Evolutionary conservation across 805 yeast species (phyloP).

Genomic region (Hanseniaspora mollemarum): DNA sequence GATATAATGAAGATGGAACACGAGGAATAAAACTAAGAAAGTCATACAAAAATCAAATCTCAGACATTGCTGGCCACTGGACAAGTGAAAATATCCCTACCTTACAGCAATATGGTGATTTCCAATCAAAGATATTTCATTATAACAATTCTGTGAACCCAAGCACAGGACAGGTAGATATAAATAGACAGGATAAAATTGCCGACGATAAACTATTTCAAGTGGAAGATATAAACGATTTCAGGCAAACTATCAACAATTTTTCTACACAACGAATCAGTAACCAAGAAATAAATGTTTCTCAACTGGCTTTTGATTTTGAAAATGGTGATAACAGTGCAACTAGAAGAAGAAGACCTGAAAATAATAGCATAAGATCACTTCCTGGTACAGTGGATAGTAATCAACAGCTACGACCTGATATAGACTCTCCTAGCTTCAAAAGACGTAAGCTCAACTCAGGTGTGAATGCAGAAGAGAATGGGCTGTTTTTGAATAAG

Average conservation of each 20-base stretch:
- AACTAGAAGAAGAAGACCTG: slow-evolving; percentile 12
- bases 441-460: slow-evolving; percentile 10
- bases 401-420: slow-evolving; percentile 5
- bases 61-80: slow-evolving; percentile 70
- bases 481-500: background rate
- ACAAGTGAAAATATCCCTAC: slow-evolving; percentile 42
- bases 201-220: slow-evolving; percentile 5
- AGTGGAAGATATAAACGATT: slow-evolving; percentile 3
- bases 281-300: slow-evolving; percentile 2
- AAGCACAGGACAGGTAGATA: slow-evolving; percentile 12
- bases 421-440: slow-evolving; percentile 3
- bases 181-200: slow-evolving; percentile 24
- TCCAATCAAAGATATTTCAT: slow-evolving; percentile 28
- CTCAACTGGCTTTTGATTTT: slow-evolving; percentile 13
- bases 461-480: background rate
- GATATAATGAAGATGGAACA: slow-evolving; percentile 77
- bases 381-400: slow-evolving; percentile 2
- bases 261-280: slow-evolving; percentile 12
- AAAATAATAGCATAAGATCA: background rate
- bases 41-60: slow-evolving; percentile 85
- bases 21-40: slow-evolving; percentile 88
- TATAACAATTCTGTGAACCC: slow-evolving; percentile 20
- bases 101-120: slow-evolving; percentile 31
- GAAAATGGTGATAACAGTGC: background rate
- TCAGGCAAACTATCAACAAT: background rate